Base-by-base conservation (phyloP, 1,284 basidiomycete species). In the Ganoderma boninense region DNA sequence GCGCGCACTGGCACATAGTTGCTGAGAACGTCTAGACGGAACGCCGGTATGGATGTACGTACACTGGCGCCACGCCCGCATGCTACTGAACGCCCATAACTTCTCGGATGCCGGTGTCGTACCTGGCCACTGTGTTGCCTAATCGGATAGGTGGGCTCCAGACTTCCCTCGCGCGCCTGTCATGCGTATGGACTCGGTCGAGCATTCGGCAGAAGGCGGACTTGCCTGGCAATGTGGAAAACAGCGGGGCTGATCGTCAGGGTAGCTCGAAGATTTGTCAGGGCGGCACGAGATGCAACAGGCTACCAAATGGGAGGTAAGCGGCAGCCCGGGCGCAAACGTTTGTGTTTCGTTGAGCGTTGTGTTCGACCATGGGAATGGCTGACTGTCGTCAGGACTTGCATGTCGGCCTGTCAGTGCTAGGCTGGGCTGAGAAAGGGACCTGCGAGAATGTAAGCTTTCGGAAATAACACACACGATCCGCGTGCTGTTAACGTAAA, bases 141-240 rank as follows among this genome's bases (percentile, higher is more conserved):
- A 60, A 60, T 60, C 18, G 35, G 57, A n/a, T 40, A 38, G n/a
- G 35, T 40, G 20, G 57, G 35, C 57, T 60, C 57, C 20, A 60
- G 54, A 57, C 18, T 14, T 13, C 14, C 8, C 29, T 56, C 32
- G 16, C 26, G 29, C 54, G 29, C 5, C 10, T 32, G 13, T 2
- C 54, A 35, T 14, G 6, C 1, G 29, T 5, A 18, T 32, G 29
- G 14, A 32, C 29, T 13, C 10, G 35, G 35, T 60, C 20, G 13
- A n/a, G 16, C 29, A 20, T 7, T 60, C 57, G 35, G 57, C 35
- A n/a, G 57, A 60, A 32, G 16, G 16, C 16, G 20, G 32, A 57
- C 32, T 35, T 32, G 16, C 3, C 57, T 40, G 10, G 32, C 4
- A 35, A 10, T 40, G 35, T 5, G 35, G 20, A n/a, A n/a, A 20